Conservation (phyloP, 345 rosid species). For the Combretum micranthum region DNA sequence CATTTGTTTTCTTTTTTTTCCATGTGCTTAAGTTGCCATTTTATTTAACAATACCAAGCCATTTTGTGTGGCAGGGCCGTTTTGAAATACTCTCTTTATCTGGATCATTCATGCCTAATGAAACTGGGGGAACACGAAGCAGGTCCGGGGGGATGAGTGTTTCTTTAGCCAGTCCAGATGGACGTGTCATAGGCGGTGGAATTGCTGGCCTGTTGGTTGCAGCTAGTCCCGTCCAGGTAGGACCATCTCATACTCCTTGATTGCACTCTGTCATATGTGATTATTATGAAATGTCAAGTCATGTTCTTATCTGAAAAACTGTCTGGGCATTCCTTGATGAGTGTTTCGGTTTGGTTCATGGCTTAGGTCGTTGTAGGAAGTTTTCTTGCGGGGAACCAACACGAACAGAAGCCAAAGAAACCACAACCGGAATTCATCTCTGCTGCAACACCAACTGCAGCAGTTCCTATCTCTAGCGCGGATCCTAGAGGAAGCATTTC, state of each 20-base stretch:
- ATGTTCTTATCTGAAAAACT: background rate
- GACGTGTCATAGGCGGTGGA: conserved; percentile 94
- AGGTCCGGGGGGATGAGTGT: conserved; percentile 98
- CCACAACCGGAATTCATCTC: conserved; percentile 36
- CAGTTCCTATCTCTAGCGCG: conserved; percentile 27
- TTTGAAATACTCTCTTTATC: conserved; percentile 92
- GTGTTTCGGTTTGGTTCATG: conserved; percentile 6
- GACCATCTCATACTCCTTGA: background rate
- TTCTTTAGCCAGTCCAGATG: conserved; percentile 86
- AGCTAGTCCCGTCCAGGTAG: conserved; percentile 88
- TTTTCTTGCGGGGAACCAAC: conserved; percentile 68
- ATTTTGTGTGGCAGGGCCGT: conserved; percentile 61
- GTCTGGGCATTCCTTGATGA: background rate
- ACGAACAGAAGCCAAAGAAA: conserved; percentile 53
- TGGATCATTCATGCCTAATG: conserved; percentile 96
- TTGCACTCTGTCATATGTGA: too few species aligned
- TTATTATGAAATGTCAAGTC: too few species aligned
- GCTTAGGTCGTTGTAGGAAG: conserved; percentile 76
- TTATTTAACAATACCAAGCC: conserved; percentile 1
- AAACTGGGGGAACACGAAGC: conserved; percentile 73
- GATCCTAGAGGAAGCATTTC: conserved; percentile 33
- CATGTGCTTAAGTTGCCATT: background rate
- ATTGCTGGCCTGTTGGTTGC: conserved; percentile 91
- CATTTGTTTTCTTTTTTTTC: background rate
- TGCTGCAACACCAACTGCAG: conserved; percentile 20